Evolutionary conservation across 1,284 basidiomycete species (phyloP).

Genomic region (Mrakiaceae sp.): DNA sequence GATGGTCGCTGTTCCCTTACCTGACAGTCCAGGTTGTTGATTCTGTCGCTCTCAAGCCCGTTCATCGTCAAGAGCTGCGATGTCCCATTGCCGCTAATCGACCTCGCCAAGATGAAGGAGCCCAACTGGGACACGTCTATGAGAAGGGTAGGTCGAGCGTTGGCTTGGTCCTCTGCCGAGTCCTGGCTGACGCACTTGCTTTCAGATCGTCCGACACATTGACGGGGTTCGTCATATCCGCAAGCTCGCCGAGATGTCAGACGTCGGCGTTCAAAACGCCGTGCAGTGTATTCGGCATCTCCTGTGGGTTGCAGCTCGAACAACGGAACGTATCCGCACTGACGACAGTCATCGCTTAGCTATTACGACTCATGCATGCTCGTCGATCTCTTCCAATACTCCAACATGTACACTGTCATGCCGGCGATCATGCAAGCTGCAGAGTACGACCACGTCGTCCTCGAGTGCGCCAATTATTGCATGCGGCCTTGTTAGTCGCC

Average conservation of each 20-base stretch:
- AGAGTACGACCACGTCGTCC: slow-evolving; percentile 64
- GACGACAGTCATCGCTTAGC: slow-evolving; percentile 34
- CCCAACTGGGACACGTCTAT: slow-evolving; percentile 96
- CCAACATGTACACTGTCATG: slow-evolving; percentile 83
- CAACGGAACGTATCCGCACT: neutral
- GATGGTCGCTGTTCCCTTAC: neutral
- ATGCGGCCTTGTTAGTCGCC: slow-evolving; percentile 51
- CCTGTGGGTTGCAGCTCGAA: slow-evolving; percentile 47
- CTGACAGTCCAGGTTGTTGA: neutral
- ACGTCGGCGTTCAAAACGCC: slow-evolving; percentile 74
- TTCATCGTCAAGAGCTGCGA: slow-evolving; percentile 83
- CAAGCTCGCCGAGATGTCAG: slow-evolving; percentile 80
- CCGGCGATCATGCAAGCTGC: slow-evolving; percentile 75
- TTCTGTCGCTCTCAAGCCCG: slow-evolving; percentile 37
- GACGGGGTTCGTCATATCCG: slow-evolving; percentile 86
- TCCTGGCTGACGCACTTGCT: neutral
- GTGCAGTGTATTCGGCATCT: slow-evolving; percentile 85
- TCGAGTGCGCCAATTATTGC: slow-evolving; percentile 83
- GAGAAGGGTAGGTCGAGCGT: slow-evolving; percentile 47
- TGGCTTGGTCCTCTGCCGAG: neutral
- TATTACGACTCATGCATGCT: slow-evolving; percentile 95
- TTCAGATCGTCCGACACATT: slow-evolving; percentile 65
- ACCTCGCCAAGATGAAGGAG: slow-evolving; percentile 64
- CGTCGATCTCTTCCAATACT: slow-evolving; percentile 79
- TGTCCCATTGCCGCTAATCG: slow-evolving; percentile 83